These are phyloP conservation scores for Hericium coralloides DNA, from an alignment of 768 basidiomycete species.

Conservation along the genomic window DNA sequence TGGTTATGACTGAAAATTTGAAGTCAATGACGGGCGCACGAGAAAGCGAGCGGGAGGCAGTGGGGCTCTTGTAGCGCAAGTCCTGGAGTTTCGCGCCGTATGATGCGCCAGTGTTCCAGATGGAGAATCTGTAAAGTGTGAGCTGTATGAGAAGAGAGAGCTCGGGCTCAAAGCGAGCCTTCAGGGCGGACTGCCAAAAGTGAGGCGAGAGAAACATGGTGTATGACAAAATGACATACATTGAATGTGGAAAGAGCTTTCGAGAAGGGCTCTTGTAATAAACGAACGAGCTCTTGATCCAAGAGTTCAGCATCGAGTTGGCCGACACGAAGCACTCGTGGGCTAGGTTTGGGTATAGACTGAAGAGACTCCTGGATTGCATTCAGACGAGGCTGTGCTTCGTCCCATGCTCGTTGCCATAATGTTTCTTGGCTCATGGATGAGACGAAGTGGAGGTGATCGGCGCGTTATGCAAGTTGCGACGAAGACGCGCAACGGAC, in stretches of 20 bases:
- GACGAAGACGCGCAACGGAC: too few relatives aligned
- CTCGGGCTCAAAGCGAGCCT: conserved; percentile 64
- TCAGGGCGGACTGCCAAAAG: conserved; percentile 41
- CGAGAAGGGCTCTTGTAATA: conserved; percentile 76
- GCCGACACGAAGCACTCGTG: conserved; percentile 66
- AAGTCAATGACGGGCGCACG: conserved; percentile 11
- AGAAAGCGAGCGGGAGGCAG: neutral
- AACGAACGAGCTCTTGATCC: conserved; percentile 76
- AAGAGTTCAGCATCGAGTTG: conserved; percentile 88
- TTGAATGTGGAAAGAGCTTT: conserved; percentile 60
- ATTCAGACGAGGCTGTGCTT: conserved; percentile 45
- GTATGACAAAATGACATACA: conserved; percentile 32
- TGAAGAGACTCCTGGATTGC: conserved; percentile 35
- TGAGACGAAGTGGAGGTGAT: neutral
- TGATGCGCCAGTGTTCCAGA: conserved; percentile 73
- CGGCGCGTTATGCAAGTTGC: neutral
- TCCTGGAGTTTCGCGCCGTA: conserved; percentile 83
- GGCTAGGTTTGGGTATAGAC: conserved; percentile 13
- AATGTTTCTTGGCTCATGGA: conserved; percentile 4
- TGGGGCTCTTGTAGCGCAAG: conserved; percentile 43
- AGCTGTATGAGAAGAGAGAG: conserved; percentile 61
- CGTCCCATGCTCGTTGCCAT: conserved; percentile 61
- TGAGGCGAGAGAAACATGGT: neutral
- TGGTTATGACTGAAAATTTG: neutral
- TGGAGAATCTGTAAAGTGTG: conserved; percentile 69